Evolutionary conservation across 2,329 filamentous ascomycete species (phyloP), one percentile per base, ranked within the genome.

Genomic region (Xylariaceae sp.): DNA sequence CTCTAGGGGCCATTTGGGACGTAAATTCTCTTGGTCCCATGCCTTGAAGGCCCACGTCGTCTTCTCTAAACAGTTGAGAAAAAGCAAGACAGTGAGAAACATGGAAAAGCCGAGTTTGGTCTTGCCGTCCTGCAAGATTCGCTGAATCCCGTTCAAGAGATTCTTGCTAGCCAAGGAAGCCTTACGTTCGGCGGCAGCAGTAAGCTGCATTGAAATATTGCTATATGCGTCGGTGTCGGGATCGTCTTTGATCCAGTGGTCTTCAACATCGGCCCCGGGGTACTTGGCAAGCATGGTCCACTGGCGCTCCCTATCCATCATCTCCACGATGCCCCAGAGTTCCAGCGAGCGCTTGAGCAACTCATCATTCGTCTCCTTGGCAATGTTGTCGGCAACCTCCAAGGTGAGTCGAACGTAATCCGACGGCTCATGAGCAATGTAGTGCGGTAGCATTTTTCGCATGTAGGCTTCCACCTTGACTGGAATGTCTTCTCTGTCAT

Each of bases 31-130:
- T 68, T 87, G 82, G 66, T 87, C 84, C 84, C 84, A 88, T 1
- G 82, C 84, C 63, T 86, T 86, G 74, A 87, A 87, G 0, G 83
- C 81, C 85, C 85, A 88, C 0, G 84, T 87, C 0, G 83, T 84
- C 73, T 87, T 88, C 69, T 88, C 85, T 11, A 87, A 77, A 64
- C 83, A 86, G 67, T 86, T 86, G 52, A 88, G 78, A 62, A 87
- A 81, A 56, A 88, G 81, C 57, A 88, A 71, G 2, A 82, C 80
- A 2, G 84, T 80, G 18, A 87, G 78, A 66, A 85, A 87, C 72
- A 85, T 82, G 64, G 80, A 80, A 67, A 85, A 86, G 37, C 80
- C 81, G 56, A 84, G 78, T 66, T 80, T 82, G 58, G 78, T 79
- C 67, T 85, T 84, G 71, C 82, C 83, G 67, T 86, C 83, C 60